Evolutionary conservation across 257 asterid species (phyloP).

Genomic region (Lycium ferocissimum): DNA sequence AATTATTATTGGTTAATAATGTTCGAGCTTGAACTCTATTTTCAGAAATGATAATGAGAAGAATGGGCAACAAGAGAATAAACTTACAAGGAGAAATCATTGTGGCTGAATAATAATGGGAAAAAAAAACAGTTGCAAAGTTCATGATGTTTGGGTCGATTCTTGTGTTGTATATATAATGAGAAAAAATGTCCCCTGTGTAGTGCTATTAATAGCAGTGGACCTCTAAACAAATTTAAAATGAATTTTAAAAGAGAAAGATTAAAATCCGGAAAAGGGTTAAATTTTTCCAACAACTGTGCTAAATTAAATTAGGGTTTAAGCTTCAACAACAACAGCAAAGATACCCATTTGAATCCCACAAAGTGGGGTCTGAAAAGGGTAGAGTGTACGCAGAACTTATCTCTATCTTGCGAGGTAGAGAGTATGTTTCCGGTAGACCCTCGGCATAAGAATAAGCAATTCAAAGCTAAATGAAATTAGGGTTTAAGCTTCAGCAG

Average conservation of each 20-base stretch:
- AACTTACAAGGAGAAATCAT: background rate
- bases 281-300: no score
- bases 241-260: background rate
- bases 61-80: slow-evolving; percentile 13
- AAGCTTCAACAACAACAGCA: no score
- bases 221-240: background rate
- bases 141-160: background rate
- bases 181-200: background rate
- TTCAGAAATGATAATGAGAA: slow-evolving; percentile 15
- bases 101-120: background rate
- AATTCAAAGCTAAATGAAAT: no score
- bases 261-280: no score
- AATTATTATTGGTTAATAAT: background rate
- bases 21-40: background rate
- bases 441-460: no score
- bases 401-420: no score
- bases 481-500: no score
- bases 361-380: no score
- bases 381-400: no score
- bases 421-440: no score
- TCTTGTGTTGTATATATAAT: background rate
- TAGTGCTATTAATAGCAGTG: background rate
- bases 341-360: no score
- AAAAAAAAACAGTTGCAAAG: background rate
- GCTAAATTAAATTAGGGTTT: no score